A percentile compares a stretch with the other conserved stretches of the same genome.
Evolutionary conservation across 2,329 filamentous ascomycete genomes (phyloP).

Genomic region (Aschersonia sp.): DNA sequence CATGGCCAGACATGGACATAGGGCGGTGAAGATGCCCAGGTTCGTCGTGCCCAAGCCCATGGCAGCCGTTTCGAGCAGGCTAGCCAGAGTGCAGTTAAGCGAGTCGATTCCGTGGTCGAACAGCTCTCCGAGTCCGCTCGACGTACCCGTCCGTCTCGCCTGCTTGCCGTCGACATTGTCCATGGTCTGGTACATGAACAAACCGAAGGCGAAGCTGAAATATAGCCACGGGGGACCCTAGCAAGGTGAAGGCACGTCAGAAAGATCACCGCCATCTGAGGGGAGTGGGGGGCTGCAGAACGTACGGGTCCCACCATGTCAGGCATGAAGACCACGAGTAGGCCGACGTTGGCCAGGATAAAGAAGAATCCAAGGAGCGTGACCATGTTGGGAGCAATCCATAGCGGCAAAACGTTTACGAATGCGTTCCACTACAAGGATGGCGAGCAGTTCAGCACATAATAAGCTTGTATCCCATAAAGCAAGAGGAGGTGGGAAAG

Average conservation of each 20-base stretch:
- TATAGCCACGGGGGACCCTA: slow-evolving; percentile 85
- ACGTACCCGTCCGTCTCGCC: slow-evolving; percentile 85
- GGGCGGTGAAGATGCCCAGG: slow-evolving; percentile 78
- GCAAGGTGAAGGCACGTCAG: neutral
- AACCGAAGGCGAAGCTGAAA: slow-evolving; percentile 85
- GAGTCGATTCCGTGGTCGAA: slow-evolving; percentile 99
- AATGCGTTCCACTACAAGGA: slow-evolving; percentile 79
- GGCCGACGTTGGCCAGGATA: slow-evolving; percentile 69
- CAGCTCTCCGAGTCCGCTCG: slow-evolving; percentile 85
- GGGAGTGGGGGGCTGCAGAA: slow-evolving; percentile 8
- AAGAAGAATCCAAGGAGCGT: slow-evolving; percentile 91
- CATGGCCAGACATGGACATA: slow-evolving; percentile 90
- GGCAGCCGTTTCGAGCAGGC: slow-evolving; percentile 78
- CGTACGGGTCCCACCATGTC: slow-evolving; percentile 80
- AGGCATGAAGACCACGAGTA: slow-evolving; percentile 68
- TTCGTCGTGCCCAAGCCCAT: slow-evolving; percentile 81
- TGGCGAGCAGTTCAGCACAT: neutral
- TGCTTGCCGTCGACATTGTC: slow-evolving; percentile 99
- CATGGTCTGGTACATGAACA: slow-evolving; percentile 99
- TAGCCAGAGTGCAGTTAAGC: slow-evolving; percentile 89
- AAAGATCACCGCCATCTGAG: neutral
- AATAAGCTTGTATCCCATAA: neutral
- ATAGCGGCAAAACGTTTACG: slow-evolving; percentile 82
- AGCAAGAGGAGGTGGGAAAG: slow-evolving; percentile 2
- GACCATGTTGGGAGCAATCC: slow-evolving; percentile 96